A percentile compares a stretch with the other conserved stretches of the same genome.
These are phyloP conservation scores for Clathrus columnatus DNA, from an alignment of 768 basidiomycete species.

Conservation along the genomic window DNA sequence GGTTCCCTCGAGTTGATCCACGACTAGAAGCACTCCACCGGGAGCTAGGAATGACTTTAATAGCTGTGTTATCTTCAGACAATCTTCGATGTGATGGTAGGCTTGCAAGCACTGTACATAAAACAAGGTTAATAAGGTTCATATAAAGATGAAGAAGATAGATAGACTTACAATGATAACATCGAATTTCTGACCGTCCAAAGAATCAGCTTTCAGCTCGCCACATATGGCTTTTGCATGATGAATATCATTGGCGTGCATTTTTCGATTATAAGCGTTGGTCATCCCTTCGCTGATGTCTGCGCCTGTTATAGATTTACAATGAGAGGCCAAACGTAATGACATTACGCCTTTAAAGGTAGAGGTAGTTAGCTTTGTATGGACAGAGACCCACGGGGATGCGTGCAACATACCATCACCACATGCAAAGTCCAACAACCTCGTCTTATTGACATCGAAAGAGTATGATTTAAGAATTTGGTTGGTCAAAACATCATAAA, in stretches of 20 bases:
- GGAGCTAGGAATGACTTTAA: background rate
- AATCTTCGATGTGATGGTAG: background rate
- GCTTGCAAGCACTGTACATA: background rate
- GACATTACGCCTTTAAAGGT: background rate
- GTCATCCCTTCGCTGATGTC: background rate
- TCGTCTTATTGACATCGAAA: background rate
- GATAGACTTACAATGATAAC: background rate
- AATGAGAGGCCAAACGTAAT: background rate
- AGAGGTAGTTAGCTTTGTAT: background rate
- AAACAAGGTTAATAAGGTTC: background rate
- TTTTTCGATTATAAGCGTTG: background rate
- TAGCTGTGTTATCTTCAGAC: background rate
- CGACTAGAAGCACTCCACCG: background rate
- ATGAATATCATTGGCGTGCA: background rate
- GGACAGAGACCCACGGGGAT: background rate
- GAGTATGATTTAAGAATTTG: background rate
- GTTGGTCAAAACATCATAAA: background rate
- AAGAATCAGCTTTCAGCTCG: background rate
- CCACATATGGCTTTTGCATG: background rate
- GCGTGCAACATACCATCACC: background rate
- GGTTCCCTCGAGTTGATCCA: background rate
- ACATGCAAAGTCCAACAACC: background rate
- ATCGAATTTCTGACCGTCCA: background rate
- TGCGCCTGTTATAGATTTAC: background rate
- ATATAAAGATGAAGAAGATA: background rate